Conservation (phyloP, 2,329 filamentous ascomycete genomes). For the Fusarium fujikuroi region DNA sequence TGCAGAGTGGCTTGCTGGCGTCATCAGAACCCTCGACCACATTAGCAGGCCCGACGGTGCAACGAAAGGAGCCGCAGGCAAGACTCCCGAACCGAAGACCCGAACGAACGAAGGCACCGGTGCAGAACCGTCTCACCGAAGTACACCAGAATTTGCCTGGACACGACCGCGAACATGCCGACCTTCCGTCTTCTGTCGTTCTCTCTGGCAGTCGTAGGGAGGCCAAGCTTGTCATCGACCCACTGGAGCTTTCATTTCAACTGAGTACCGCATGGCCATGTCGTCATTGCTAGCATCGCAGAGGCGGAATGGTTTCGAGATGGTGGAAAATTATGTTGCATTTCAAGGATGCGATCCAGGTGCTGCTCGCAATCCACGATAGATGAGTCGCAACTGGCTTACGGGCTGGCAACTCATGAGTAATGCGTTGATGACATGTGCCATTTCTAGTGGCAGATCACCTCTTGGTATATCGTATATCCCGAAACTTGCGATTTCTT, state of each 20-base stretch:
- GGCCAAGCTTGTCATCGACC: rapidly evolving
- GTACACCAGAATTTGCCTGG: slow-evolving; percentile 97
- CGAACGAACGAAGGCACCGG: slow-evolving; percentile 65
- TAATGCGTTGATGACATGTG: slow-evolving; percentile 42
- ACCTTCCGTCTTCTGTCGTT: too few relatives aligned
- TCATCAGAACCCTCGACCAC: slow-evolving; percentile 81
- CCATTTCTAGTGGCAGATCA: slow-evolving; percentile 38
- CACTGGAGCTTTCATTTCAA: background rate
- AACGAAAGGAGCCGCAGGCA: slow-evolving; percentile 69
- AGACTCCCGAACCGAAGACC: slow-evolving; percentile 69
- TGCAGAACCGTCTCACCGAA: slow-evolving; percentile 57
- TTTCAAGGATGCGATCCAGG: background rate
- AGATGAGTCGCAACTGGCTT: slow-evolving; percentile 10
- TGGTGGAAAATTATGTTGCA: background rate
- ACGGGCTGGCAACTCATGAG: slow-evolving; percentile 36
- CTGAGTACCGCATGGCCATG: too few relatives aligned
- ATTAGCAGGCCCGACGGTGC: slow-evolving; percentile 70
- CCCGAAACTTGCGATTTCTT: slow-evolving; percentile 32
- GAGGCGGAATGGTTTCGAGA: background rate
- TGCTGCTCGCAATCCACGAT: too few relatives aligned
- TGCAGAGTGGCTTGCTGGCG: slow-evolving; percentile 81
- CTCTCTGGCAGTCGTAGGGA: background rate
- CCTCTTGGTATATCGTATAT: slow-evolving; percentile 36
- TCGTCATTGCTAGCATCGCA: too few relatives aligned
- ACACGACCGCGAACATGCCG: slow-evolving; percentile 84